Percentiles rank a stretch among this genome's conserved stretches.
phyloP scores from a whole-genome alignment of 140 eudicot genomes.

The Cichorium intybus region DNA sequence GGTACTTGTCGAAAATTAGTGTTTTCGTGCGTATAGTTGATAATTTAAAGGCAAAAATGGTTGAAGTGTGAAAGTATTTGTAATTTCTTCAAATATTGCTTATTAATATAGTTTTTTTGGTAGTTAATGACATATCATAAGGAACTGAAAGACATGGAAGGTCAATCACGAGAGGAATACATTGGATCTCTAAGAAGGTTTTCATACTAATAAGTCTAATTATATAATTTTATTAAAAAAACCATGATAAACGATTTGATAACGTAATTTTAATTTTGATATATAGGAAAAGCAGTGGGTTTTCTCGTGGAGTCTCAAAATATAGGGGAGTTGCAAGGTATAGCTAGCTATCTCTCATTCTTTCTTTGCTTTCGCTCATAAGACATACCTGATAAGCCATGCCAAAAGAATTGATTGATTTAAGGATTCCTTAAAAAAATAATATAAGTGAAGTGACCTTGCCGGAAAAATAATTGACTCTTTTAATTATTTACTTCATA shows the following conservation, averaged over 20 bases:
- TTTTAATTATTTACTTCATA: not conserved
- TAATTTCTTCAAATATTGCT: not conserved
- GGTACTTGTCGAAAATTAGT: constrained; percentile 26
- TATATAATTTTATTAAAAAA: not conserved
- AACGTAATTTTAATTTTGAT: not conserved
- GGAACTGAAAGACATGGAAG: constrained; percentile 73
- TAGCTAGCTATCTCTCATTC: no score
- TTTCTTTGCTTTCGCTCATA: not conserved
- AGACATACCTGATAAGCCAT: not conserved
- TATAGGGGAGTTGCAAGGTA: constrained; percentile 87
- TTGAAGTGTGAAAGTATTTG: not conserved
- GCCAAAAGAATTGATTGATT: not conserved
- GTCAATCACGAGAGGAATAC: constrained; percentile 80
- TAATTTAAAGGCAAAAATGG: not conserved
- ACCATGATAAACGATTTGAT: no score
- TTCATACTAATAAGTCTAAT: not conserved
- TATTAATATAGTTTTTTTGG: not conserved
- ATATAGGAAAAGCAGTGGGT: constrained; percentile 85
- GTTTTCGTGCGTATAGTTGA: not conserved
- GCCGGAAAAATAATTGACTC: not conserved
- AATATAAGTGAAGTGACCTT: not conserved
- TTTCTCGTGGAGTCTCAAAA: constrained; percentile 86
- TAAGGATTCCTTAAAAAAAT: not conserved
- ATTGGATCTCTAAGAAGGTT: constrained; percentile 84
- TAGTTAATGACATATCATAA: constrained; percentile 65